These are phyloP conservation scores for Microcyclosporella mali DNA, from an alignment of 2,329 filamentous ascomycete genomes.

Conservation along the genomic window DNA sequence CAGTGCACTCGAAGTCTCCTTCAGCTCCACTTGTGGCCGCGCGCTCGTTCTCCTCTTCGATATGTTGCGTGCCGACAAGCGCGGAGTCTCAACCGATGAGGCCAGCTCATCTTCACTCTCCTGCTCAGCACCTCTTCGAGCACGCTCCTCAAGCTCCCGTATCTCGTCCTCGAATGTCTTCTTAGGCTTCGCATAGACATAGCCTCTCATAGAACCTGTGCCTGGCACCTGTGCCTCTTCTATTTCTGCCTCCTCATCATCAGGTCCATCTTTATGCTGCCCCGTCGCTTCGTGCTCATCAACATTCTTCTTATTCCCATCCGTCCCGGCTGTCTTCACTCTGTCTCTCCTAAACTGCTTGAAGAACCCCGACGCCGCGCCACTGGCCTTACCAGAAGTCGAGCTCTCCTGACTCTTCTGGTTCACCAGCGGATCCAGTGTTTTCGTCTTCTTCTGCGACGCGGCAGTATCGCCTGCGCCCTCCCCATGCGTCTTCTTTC, in stretches of 20 bases:
- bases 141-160: conserved; percentile 23
- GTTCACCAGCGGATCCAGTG: conserved; percentile 20
- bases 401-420: conserved; percentile 4
- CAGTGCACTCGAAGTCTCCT: neutral
- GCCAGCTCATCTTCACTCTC: conserved; percentile 18
- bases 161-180: conserved; percentile 32
- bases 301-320: too few relatives aligned
- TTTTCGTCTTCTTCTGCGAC: conserved; percentile 1
- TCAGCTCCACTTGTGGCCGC: conserved; percentile 1
- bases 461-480: neutral
- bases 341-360: conserved; percentile 22
- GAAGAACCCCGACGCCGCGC: conserved; percentile 21
- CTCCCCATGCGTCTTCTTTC: neutral
- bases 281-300: too few relatives aligned
- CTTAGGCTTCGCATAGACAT: conserved; percentile 17
- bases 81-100: conserved; percentile 3
- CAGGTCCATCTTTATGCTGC: too few relatives aligned
- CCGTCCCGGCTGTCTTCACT: too few relatives aligned
- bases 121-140: conserved; percentile 17
- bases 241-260: too few relatives aligned
- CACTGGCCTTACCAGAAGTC: conserved; percentile 5
- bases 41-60: neutral
- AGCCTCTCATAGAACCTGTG: neutral
- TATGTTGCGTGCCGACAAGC: conserved; percentile 2
- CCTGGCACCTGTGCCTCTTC: too few relatives aligned